Conservation (phyloP, 176 grass and related monocot genomes). For the Aegilops speltoides region DNA sequence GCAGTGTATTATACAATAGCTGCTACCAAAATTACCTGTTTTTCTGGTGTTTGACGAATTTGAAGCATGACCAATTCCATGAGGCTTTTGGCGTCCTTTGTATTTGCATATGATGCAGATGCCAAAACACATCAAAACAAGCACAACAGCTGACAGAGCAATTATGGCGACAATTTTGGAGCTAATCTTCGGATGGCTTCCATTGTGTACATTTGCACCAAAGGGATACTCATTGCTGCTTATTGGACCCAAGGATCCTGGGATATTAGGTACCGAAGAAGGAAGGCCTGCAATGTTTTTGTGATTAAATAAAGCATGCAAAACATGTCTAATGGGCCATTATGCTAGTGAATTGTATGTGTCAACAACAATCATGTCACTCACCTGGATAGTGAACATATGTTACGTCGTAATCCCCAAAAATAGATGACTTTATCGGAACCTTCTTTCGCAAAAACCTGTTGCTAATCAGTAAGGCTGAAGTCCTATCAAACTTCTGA, state of each 20-base stretch:
- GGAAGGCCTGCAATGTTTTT: slow-evolving; percentile 61
- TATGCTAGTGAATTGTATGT: slow-evolving; percentile 1
- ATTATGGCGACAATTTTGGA: slow-evolving; percentile 62
- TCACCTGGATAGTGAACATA: slow-evolving; percentile 82
- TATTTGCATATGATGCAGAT: slow-evolving; percentile 56
- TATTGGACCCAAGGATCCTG: slow-evolving; percentile 47
- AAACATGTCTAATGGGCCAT: not conserved
- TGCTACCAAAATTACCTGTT: slow-evolving; percentile 50
- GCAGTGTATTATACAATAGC: not conserved
- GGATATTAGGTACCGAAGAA: slow-evolving; percentile 41
- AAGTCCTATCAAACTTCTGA: slow-evolving; percentile 78
- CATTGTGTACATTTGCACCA: slow-evolving; percentile 51
- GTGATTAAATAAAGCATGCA: slow-evolving; percentile 30
- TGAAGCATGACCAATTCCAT: slow-evolving; percentile 33
- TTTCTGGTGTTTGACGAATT: slow-evolving; percentile 44
- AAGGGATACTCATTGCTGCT: slow-evolving; percentile 52
- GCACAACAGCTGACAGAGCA: slow-evolving; percentile 59
- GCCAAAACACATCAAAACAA: slow-evolving; percentile 55
- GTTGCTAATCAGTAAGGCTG: slow-evolving; percentile 68
- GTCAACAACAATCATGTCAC: not conserved
- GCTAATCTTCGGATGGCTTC: slow-evolving; percentile 50
- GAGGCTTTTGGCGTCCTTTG: slow-evolving; percentile 45
- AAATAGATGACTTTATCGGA: slow-evolving; percentile 57
- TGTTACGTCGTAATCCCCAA: slow-evolving; percentile 63
- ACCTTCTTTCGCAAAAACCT: slow-evolving; percentile 79